Conservation (phyloP, 2,329 filamentous ascomycete species). For the Fusarium tanahbumbuense region DNA sequence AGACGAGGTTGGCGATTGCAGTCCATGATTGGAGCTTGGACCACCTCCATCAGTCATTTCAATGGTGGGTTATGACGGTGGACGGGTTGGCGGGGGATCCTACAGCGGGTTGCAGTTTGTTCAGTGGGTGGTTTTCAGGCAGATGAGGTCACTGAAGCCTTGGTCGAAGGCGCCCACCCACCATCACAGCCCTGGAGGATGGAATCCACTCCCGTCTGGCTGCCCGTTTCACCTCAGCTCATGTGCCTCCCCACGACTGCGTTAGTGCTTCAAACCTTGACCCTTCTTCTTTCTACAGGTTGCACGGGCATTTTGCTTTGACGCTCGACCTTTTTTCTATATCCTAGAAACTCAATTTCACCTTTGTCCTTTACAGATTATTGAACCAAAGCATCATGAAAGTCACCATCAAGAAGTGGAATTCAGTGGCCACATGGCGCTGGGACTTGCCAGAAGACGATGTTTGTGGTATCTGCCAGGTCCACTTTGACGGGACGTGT, state of each 20-base stretch:
- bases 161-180: constrained; percentile 16
- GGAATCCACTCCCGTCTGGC: constrained; percentile 2
- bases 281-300: constrained; percentile 20
- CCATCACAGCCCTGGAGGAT: constrained; percentile 5
- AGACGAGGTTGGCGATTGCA: constrained; percentile 42
- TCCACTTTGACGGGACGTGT: constrained; percentile 97
- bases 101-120: constrained; percentile 27
- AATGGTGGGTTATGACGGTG: constrained; percentile 23
- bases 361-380: background rate
- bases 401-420: constrained; percentile 93
- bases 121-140: constrained; percentile 35
- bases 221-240: constrained; percentile 24
- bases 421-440: constrained; percentile 94
- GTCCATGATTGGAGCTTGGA: constrained; percentile 41
- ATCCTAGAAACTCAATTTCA: background rate
- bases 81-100: constrained; percentile 6
- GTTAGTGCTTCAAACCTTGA: constrained; percentile 34
- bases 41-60: constrained; percentile 37
- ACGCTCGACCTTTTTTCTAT: constrained; percentile 13
- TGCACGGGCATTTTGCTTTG: constrained; percentile 28
- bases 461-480: constrained; percentile 97
- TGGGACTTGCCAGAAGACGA: constrained; percentile 99
- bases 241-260: constrained; percentile 13
- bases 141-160: constrained; percentile 44
- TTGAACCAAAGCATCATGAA: constrained; percentile 73